Evolutionary conservation across 768 basidiomycete genomes (phyloP).

Genomic region (Tricholoma flavovirens): DNA sequence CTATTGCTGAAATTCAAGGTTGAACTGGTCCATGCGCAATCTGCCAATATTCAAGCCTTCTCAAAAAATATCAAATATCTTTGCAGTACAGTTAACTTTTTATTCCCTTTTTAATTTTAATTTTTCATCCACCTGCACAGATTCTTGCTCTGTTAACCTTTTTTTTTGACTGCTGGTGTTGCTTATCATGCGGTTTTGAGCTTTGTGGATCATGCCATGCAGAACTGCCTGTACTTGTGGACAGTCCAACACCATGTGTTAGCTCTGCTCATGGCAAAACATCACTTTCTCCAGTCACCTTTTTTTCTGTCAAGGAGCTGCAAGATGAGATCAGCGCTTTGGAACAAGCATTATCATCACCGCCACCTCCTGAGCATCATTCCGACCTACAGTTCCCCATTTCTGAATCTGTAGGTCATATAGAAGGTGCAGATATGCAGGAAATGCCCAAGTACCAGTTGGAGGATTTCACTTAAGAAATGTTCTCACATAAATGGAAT

Average conservation of each 20-base stretch:
- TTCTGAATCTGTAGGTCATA: background rate
- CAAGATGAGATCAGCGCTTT: background rate
- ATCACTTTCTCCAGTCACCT: background rate
- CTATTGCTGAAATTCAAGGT: background rate
- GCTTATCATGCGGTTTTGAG: background rate
- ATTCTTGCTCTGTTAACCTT: background rate
- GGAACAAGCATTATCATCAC: background rate
- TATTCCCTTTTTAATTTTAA: background rate
- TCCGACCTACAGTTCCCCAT: background rate
- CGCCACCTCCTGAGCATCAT: background rate
- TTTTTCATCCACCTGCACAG: background rate
- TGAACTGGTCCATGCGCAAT: background rate
- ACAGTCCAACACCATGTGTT: background rate
- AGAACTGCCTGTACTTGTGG: background rate
- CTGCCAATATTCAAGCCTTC: background rate
- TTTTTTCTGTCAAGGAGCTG: background rate
- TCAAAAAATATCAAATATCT: background rate
- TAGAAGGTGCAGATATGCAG: background rate
- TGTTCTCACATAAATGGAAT: background rate
- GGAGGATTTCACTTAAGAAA: background rate
- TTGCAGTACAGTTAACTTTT: background rate
- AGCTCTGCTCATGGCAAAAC: background rate
- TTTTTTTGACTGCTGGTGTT: background rate
- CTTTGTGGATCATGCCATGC: background rate
- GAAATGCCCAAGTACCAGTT: background rate